Conservation (phyloP, 1,284 basidiomycete genomes). For the Ustilago hordei region DNA sequence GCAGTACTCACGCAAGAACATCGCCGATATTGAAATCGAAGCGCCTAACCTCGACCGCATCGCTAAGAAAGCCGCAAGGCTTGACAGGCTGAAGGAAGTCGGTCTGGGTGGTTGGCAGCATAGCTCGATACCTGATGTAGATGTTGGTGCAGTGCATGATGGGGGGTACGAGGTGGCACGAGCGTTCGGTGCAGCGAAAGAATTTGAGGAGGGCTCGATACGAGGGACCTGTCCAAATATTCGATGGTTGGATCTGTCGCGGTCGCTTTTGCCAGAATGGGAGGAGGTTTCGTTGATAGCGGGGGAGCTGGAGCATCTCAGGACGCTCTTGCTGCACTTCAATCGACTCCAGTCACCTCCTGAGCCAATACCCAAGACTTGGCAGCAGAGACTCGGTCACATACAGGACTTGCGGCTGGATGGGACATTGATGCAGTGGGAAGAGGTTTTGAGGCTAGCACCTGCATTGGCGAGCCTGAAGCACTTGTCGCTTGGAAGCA, state of each 20-base stretch:
- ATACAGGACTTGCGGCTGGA: slow-evolving; percentile 83
- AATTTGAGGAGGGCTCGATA: slow-evolving; percentile 75
- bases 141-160: slow-evolving; percentile 17
- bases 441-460: slow-evolving; percentile 73
- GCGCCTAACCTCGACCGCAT: slow-evolving; percentile 85
- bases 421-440: slow-evolving; percentile 78
- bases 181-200: slow-evolving; percentile 69
- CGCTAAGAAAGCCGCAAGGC: slow-evolving; percentile 76
- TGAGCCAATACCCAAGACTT: slow-evolving; percentile 57
- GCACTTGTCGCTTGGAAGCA: slow-evolving; percentile 82
- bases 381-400: slow-evolving; percentile 72
- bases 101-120: slow-evolving; percentile 76
- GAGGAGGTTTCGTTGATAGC: slow-evolving; percentile 77
- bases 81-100: slow-evolving; percentile 79
- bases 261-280: slow-evolving; percentile 82
- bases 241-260: slow-evolving; percentile 83
- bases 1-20: slow-evolving; percentile 70
- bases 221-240: slow-evolving; percentile 78
- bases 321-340: slow-evolving; percentile 75
- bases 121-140: slow-evolving; percentile 9
- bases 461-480: slow-evolving; percentile 76
- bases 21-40: slow-evolving; percentile 80
- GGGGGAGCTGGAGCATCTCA: slow-evolving; percentile 76
- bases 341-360: slow-evolving; percentile 67
- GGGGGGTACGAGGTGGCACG: slow-evolving; percentile 72